Conservation (phyloP, 2,329 filamentous ascomycete genomes). For the Xenosphaeropsis pyriputrescens region DNA sequence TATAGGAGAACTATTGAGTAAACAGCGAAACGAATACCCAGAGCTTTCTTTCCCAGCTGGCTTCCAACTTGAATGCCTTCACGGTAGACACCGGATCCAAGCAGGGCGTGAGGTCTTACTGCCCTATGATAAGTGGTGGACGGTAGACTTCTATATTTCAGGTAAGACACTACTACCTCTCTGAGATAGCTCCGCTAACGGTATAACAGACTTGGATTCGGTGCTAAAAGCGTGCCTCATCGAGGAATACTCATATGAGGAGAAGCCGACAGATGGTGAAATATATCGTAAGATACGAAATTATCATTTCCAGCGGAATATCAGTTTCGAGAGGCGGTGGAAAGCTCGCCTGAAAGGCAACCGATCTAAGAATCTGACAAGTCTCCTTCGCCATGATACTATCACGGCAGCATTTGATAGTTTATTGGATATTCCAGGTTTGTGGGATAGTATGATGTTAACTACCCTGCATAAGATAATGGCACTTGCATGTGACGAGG, state of each 20-base stretch:
- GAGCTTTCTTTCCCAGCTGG: constrained; percentile 1
- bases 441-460: constrained; percentile 6
- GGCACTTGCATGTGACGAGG: constrained; percentile 4
- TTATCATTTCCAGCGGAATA: neutral
- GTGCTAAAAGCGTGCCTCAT: neutral
- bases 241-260: neutral
- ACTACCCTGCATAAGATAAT: constrained; percentile 5
- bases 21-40: constrained; percentile 1
- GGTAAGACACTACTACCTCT: constrained; percentile 3
- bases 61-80: constrained; percentile 5
- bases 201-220: neutral
- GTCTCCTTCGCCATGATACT: constrained; percentile 1
- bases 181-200: neutral
- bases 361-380: constrained; percentile 5
- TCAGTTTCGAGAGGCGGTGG: constrained; percentile 6
- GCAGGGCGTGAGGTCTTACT: constrained; percentile 6
- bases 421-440: constrained; percentile 5
- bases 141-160: constrained; percentile 9
- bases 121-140: constrained; percentile 7
- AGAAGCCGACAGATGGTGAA: constrained; percentile 1
- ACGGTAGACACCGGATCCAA: constrained; percentile 6
- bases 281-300: constrained; percentile 1
- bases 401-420: constrained; percentile 4
- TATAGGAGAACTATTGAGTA: constrained; percentile 2
- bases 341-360: constrained; percentile 4